Percentiles rank a stretch among this genome's conserved stretches.
Evolutionary conservation across 306 rosid species (phyloP).

Genomic region (Fragaria vesca): DNA sequence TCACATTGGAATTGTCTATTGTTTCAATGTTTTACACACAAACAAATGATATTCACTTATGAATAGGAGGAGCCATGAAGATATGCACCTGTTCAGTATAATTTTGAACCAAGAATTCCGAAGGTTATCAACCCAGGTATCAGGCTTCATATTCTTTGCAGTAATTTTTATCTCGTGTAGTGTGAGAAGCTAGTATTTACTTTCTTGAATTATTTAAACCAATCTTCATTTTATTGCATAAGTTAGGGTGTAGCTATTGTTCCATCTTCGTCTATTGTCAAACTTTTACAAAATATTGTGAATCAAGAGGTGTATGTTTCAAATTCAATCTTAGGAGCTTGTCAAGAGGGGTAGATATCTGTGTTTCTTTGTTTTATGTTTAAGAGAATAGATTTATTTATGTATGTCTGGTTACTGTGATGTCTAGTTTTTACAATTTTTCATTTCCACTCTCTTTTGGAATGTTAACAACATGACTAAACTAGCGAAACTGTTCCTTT

Average conservation of each 20-base stretch:
- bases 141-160: neutral
- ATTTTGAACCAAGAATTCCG: conserved; percentile 72
- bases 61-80: conserved; percentile 66
- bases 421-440: neutral
- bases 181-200: conserved; percentile 6
- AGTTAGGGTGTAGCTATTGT: neutral
- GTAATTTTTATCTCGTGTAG: neutral
- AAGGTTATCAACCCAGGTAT: conserved; percentile 67
- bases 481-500: neutral
- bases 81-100: conserved; percentile 53
- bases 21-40: neutral
- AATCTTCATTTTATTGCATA: neutral
- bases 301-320: neutral
- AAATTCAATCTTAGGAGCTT: neutral
- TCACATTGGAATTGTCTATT: neutral
- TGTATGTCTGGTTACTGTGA: neutral
- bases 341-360: neutral
- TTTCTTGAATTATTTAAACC: neutral
- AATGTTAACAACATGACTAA: neutral
- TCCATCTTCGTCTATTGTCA: neutral
- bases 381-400: neutral
- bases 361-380: neutral
- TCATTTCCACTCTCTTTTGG: neutral
- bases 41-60: conserved; percentile 20
- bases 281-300: neutral